Percentiles rank a stretch among this genome's conserved stretches.
phyloP scores from a whole-genome alignment of 345 rosid species.

The Gossypium anomalum region DNA sequence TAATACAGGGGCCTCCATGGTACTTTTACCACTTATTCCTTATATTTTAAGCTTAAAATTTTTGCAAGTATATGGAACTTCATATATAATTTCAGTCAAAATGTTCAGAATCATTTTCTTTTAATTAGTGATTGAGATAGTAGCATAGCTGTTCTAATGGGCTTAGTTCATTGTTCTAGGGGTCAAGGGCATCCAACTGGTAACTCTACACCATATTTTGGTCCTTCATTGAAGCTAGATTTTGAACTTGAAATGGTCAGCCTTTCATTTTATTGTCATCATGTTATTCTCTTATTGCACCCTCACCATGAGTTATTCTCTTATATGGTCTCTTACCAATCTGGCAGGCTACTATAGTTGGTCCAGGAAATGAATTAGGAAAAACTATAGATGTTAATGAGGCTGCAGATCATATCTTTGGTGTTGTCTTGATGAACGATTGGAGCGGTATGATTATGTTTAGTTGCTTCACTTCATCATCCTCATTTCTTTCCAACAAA shows the following conservation, averaged over 20 bases:
- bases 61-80: neutral
- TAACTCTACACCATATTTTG: constrained; percentile 67
- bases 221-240: constrained; percentile 89
- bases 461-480: constrained; percentile 7
- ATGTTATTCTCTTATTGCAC: neutral
- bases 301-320: neutral
- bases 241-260: constrained; percentile 98
- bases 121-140: neutral
- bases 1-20: too few relatives aligned
- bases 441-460: constrained; percentile 69
- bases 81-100: neutral
- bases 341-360: constrained; percentile 86
- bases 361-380: constrained; percentile 93
- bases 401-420: constrained; percentile 84
- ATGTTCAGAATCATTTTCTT: neutral
- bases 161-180: constrained; percentile 37
- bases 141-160: neutral
- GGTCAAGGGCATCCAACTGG: constrained; percentile 84
- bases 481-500: constrained; percentile 12
- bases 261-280: constrained; percentile 6
- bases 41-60: neutral
- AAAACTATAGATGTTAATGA: constrained; percentile 74
- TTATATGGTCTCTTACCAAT: neutral
- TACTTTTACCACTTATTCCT: neutral
- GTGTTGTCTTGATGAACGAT: constrained; percentile 87